These are phyloP conservation scores for Hermanozyma aechmeae DNA, from an alignment of 805 yeast genomes.

Conservation along the genomic window DNA sequence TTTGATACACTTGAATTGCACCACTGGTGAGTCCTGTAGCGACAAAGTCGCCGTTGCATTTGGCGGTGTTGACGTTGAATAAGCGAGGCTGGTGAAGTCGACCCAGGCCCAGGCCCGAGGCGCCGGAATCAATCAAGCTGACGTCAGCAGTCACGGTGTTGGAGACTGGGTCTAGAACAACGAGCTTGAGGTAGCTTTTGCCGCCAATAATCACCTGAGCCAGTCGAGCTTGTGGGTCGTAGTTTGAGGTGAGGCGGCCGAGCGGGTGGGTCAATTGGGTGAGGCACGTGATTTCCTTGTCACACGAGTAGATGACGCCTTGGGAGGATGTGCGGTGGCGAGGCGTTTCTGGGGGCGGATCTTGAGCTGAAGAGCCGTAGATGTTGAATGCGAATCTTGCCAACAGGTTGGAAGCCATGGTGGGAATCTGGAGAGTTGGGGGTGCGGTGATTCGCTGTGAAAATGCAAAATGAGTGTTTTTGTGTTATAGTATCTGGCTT, in stretches of 20 bases:
- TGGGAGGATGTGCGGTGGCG: constrained; percentile 1
- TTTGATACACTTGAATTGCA: constrained; percentile 19
- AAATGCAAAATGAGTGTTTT: no score
- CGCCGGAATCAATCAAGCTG: constrained; percentile 19
- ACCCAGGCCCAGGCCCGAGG: constrained; percentile 7
- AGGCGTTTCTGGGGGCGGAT: constrained; percentile 1
- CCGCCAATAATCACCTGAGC: constrained; percentile 30
- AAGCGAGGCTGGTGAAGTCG: constrained; percentile 11
- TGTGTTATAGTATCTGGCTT: no score
- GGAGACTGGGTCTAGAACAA: constrained; percentile 23
- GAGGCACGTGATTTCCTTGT: constrained; percentile 15
- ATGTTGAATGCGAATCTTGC: constrained; percentile 54
- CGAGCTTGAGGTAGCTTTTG: constrained; percentile 27
- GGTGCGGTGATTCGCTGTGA: no score
- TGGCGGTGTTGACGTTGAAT: constrained; percentile 30
- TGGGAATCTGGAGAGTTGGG: no score
- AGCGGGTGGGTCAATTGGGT: constrained; percentile 17
- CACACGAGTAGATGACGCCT: constrained; percentile 11
- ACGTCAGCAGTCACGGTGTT: constrained; percentile 22
- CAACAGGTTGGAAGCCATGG: no score
- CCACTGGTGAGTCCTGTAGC: constrained; percentile 36
- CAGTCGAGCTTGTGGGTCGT: constrained; percentile 3
- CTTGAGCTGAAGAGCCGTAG: constrained; percentile 32
- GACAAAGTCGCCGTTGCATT: constrained; percentile 20
- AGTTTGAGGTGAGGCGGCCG: constrained; percentile 5